A percentile compares a stretch with the other conserved stretches of the same genome.
These are phyloP conservation scores for Fusarium metavorans DNA, from an alignment of 2,329 filamentous ascomycete species.

Conservation along the genomic window DNA sequence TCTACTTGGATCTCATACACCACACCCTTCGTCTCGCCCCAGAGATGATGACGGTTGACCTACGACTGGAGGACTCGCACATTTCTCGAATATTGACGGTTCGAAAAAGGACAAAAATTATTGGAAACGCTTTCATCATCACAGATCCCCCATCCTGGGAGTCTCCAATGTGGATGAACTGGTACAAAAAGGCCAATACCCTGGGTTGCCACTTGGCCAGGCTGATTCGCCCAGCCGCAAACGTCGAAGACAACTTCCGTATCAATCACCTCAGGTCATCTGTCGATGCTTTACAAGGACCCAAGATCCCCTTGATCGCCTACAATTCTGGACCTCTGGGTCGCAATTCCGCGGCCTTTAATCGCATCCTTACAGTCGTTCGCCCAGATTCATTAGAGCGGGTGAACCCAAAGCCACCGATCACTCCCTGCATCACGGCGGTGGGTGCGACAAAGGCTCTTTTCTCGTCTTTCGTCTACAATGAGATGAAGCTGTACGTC, in stretches of 20 bases:
- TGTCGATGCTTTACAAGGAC: constrained; percentile 55
- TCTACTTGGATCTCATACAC: constrained; percentile 68
- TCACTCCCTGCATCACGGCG: constrained; percentile 63
- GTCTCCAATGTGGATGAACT: constrained; percentile 64
- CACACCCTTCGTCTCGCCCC: constrained; percentile 72
- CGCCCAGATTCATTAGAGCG: constrained; percentile 55
- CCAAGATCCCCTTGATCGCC: constrained; percentile 66
- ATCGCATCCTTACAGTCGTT: constrained; percentile 72
- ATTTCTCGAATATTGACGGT: constrained; percentile 62
- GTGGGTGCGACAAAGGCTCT: constrained; percentile 73
- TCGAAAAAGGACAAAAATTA: constrained; percentile 70
- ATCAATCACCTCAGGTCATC: constrained; percentile 67
- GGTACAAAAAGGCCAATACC: constrained; percentile 68
- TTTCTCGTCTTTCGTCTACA: constrained; percentile 74
- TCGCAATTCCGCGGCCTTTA: constrained; percentile 74
- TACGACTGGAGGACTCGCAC: constrained; percentile 65
- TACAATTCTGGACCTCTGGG: constrained; percentile 75
- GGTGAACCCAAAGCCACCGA: constrained; percentile 38
- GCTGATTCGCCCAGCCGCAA: constrained; percentile 67
- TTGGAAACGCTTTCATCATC: constrained; percentile 65
- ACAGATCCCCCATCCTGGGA: constrained; percentile 65
- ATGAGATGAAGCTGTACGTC: constrained; percentile 79
- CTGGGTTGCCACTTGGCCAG: constrained; percentile 73
- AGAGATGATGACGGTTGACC: constrained; percentile 72
- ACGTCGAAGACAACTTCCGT: constrained; percentile 72